These are phyloP conservation scores for Recurvomyces mirabilis DNA, from an alignment of 495 filamentous ascomycete species.

Conservation along the genomic window DNA sequence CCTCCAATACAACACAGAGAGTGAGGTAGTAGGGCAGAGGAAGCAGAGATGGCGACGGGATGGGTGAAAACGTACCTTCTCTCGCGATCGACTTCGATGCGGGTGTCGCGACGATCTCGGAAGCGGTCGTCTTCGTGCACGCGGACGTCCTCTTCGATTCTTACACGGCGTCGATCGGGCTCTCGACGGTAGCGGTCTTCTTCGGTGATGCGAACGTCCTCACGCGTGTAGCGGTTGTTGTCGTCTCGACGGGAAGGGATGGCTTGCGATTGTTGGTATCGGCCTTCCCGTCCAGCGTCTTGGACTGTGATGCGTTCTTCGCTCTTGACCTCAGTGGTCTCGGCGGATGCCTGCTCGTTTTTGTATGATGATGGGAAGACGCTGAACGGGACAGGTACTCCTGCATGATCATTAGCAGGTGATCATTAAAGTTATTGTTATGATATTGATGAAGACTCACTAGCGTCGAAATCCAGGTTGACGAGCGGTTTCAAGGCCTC, in stretches of 20 bases:
- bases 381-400: slow-evolving; percentile 20
- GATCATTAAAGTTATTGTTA: not conserved
- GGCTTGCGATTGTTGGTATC: slow-evolving; percentile 39
- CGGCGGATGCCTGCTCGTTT: slow-evolving; percentile 30
- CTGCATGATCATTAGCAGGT: not conserved
- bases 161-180: slow-evolving; percentile 6
- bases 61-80: slow-evolving; percentile 31
- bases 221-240: slow-evolving; percentile 59
- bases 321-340: slow-evolving; percentile 68
- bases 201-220: slow-evolving; percentile 46
- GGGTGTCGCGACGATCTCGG: slow-evolving; percentile 20
- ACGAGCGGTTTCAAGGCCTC: too few relatives aligned
- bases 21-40: not conserved
- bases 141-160: slow-evolving; percentile 27
- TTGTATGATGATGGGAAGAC: slow-evolving; percentile 21
- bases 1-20: slow-evolving; percentile 3
- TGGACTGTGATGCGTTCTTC: slow-evolving; percentile 74
- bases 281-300: slow-evolving; percentile 90
- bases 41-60: not conserved
- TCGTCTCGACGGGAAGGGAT: slow-evolving; percentile 45
- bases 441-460: not conserved
- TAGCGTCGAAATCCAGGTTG: not conserved
- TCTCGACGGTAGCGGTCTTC: slow-evolving; percentile 24
- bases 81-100: slow-evolving; percentile 48
- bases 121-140: slow-evolving; percentile 27